These are phyloP conservation scores for Orbilia ellipsospora DNA, from an alignment of 2,329 filamentous ascomycete genomes.

Conservation along the genomic window DNA sequence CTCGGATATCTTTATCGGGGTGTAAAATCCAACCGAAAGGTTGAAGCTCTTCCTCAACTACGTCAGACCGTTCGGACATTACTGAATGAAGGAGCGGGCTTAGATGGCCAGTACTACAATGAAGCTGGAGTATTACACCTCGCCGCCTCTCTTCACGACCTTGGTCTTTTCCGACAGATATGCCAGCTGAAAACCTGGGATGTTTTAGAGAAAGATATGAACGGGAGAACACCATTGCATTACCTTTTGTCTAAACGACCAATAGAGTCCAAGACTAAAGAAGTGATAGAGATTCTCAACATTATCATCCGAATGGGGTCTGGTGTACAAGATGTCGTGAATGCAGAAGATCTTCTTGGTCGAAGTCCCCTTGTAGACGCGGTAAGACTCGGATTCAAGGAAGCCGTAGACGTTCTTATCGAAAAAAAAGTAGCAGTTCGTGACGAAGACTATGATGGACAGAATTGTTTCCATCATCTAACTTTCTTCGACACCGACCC, in stretches of 20 bases:
- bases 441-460: background rate
- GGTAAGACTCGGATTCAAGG: constrained; percentile 3
- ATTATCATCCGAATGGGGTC: constrained; percentile 14
- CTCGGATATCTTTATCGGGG: background rate
- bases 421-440: constrained; percentile 8
- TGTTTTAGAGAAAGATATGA: background rate
- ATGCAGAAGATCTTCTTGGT: constrained; percentile 10
- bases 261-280: background rate
- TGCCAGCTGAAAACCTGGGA: constrained; percentile 19
- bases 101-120: background rate
- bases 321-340: background rate
- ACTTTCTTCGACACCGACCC: background rate
- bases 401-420: constrained; percentile 6
- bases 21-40: background rate
- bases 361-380: constrained; percentile 1
- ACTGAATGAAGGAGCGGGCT: constrained; percentile 1
- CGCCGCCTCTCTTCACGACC: constrained; percentile 8
- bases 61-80: background rate
- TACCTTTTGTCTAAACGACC: constrained; percentile 3
- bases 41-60: background rate
- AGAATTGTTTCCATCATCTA: constrained; percentile 22
- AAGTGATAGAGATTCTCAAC: constrained; percentile 3
- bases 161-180: constrained; percentile 14
- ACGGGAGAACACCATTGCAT: constrained; percentile 4
- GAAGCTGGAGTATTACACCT: constrained; percentile 1